Evolutionary conservation across 352 stramenopile species (phyloP), one percentile per base, ranked within the genome.

Genomic region (Peronospora belbahrii): DNA sequence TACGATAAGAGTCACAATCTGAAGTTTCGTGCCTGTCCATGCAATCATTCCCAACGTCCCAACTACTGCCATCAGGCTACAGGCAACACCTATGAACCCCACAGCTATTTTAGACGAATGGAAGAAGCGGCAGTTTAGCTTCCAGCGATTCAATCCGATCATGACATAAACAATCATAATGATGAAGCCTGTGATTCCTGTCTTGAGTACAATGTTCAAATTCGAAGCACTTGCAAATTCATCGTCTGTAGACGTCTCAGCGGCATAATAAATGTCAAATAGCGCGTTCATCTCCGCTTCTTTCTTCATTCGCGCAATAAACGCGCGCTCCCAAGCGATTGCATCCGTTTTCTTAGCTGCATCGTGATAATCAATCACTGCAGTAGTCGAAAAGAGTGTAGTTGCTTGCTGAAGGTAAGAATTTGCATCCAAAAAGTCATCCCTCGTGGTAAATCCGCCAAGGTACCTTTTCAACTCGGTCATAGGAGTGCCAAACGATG

Each of bases 111-210:
- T 86, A 0, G 74, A 82, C 11, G 62, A 72, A 49, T 79, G 56
- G 42, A 88, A 86, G 28, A 81, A 83, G 17, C 33, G 49, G n/a
- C 52, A 52, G 15, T 65, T 31, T 28, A 68, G 31, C 20, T 68
- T 71, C 67, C 74, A 81, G 9, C 69, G 62, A 47, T 83, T 84
- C 48, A 86, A 67, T n/a, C 72, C 76, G 1, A 88, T 48, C 10
- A 71, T 68, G 18, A 88, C 66, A 50, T 85, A 88, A 1, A 87
- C 18, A 32, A 83, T 67, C 72, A 88, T 80, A 25, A 87, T 70
- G 32, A 63, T 28, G 42, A 87, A 89, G 14, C 66, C 79, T 34
- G 74, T 50, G 2, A 64, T 52, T 14, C 70, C 59, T 4, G 74
- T 67, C 10, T 53, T 64, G 3, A 58, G 62, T 5, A 82, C 45